Base-by-base conservation (phyloP, 1,284 basidiomycete genomes). In the Hymenochaete sp. region DNA sequence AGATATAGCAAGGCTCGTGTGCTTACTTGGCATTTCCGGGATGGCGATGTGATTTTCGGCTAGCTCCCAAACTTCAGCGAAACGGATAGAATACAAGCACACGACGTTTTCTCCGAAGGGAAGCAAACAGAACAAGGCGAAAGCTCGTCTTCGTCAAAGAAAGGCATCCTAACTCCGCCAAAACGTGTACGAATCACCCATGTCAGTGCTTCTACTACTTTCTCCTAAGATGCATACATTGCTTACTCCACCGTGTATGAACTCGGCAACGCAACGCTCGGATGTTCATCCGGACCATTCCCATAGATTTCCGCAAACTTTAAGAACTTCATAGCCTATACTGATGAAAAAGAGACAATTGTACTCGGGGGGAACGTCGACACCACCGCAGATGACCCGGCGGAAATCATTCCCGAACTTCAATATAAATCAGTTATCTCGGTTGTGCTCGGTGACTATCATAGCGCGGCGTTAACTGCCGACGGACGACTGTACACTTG, bases 401-500 rank as follows among this genome's bases (percentile, higher is more conserved):
- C 89, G 2, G 68, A 70, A 26, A 65, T 87, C 49, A 70, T 86
- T 2, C 79, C 83, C 1, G 72, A 70, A 18, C 65, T 95, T 16
- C 87, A 92, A 55, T 72, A 82, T 54, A 73, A 68, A 50, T 68
- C 71, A 31, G 73, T 93, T 45, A 91, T 93, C 52, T 87, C 87
- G 45, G 80, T 93, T 45, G 79, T 82, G 7, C 71, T 91, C 38
- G 93, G 93, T 3, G 91, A 96, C 62, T 93, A 92, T 61, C 92
- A 96, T 65, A 81, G 70, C 56, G 86, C 81, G 21, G 91, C 93
- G 0, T 68, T 96, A 51, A 92, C 89, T 1, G 69, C 75, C 32
- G 62, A 70, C 21, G 93, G 92, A 10, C 75, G 81, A 53, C 68
- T 95, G 19, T 67, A 84, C 32, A 86, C 89, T 4, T 97, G 92